Percentiles rank a stretch among this genome's conserved stretches.
phyloP scores from a whole-genome alignment of 2,329 filamentous ascomycete species.

The Beauveria sp. region DNA sequence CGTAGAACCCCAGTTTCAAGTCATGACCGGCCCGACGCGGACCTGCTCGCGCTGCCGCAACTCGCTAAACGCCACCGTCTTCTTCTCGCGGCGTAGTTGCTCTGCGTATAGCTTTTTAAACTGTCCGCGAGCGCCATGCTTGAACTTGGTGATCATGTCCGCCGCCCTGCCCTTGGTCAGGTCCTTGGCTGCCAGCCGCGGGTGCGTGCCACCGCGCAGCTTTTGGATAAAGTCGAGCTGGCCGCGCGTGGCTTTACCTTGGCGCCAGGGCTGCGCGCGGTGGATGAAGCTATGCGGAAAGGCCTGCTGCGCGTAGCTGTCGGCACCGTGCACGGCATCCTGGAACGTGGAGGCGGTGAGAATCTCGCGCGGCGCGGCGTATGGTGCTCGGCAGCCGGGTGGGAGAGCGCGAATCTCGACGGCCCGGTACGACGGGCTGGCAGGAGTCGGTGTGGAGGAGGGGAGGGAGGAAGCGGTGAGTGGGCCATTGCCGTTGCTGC shows the following conservation, averaged over 20 bases:
- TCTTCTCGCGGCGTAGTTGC: conserved; percentile 40
- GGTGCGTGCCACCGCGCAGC: conserved; percentile 41
- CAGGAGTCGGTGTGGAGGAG: neutral
- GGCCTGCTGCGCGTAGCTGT: conserved; percentile 64
- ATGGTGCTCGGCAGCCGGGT: conserved; percentile 46
- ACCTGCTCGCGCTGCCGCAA: conserved; percentile 43
- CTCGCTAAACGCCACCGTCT: conserved; percentile 28
- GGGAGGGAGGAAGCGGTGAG: neutral
- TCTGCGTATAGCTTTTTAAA: conserved; percentile 46
- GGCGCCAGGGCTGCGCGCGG: conserved; percentile 63
- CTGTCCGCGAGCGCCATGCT: conserved; percentile 66
- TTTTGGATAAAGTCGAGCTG: conserved; percentile 67
- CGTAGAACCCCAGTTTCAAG: conserved; percentile 11
- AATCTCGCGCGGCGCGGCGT: conserved; percentile 60
- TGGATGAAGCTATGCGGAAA: conserved; percentile 63
- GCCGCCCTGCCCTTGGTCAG: conserved; percentile 73
- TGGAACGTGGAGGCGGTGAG: conserved; percentile 58
- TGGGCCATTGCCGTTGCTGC: neutral
- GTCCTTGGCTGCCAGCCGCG: conserved; percentile 40
- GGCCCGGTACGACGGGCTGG: conserved; percentile 29
- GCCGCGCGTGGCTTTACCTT: conserved; percentile 51
- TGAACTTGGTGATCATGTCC: conserved; percentile 90
- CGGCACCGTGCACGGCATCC: conserved; percentile 74
- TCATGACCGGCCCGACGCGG: conserved; percentile 43
- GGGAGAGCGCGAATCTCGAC: conserved; percentile 43